Evolutionary conservation across 2,329 filamentous ascomycete genomes (phyloP), one percentile per base, ranked within the genome.

Genomic region (Paramyrothecium roridum): DNA sequence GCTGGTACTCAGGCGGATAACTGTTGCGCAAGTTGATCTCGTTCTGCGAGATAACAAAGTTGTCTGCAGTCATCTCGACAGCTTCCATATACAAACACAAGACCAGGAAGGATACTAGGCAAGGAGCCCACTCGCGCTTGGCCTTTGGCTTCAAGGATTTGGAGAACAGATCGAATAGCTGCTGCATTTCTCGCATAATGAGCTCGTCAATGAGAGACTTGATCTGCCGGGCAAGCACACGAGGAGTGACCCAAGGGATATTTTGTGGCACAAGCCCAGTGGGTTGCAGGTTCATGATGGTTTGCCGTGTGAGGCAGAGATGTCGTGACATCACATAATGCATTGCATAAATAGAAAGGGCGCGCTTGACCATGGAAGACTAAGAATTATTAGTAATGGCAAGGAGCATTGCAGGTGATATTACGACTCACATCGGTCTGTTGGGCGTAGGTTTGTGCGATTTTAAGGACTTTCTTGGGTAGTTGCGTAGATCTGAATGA

Each of bases 61-160:
- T 71, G 67, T 84, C 81, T 33, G 80, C 73, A 8, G 80, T 76
- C 30, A 76, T 72, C 69, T 84, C 80, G 52, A 83, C 76, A 22
- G 77, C 70, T 68, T 85, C 82, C 80, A 85, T 83, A 64, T 83
- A 82, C 40, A 84, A 71, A 59, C 80, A 83, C 30, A 85, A 73
- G 3, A 83, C 76, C 12, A 84, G 67, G 62, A 85, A 84, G 0
- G 82, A 75, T 2, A 80, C 82, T 17, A 82, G 70, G 62, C 81
- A 84, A 2, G 81, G 80, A 37, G 80, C 81, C 81, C 81, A 85
- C 58, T 82, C 79, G 45, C 69, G 68, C 20, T 79, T 74, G 47
- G 75, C 73, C 66, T 82, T 83, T 19, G 78, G 78, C 66, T 83
- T 84, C 46, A 85, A 76, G 26, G 76, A 76, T 58, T 77, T 76